Evolutionary conservation across 2,329 filamentous ascomycete genomes (phyloP).

Genomic region (Decorospora gaudefroyi): DNA sequence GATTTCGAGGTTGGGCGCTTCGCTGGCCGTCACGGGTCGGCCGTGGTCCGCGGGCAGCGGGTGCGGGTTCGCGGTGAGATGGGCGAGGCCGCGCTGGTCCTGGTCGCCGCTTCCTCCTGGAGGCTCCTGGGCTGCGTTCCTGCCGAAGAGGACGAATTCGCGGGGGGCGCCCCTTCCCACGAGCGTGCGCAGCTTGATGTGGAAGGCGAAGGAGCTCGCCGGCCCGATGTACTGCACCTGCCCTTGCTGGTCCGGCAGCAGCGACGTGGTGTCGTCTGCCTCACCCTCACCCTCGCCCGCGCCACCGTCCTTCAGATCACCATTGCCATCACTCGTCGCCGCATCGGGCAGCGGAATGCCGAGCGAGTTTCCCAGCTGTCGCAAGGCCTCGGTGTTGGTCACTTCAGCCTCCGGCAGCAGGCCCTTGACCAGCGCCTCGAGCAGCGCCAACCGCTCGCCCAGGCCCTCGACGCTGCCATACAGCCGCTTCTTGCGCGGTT

Average conservation of each 20-base stretch:
- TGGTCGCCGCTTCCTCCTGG: slow-evolving; percentile 23
- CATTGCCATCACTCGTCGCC: slow-evolving; percentile 18
- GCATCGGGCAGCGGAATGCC: slow-evolving; percentile 48
- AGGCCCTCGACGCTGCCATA: slow-evolving; percentile 52
- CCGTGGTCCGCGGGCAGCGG: slow-evolving; percentile 16
- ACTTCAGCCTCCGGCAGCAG: slow-evolving; percentile 51
- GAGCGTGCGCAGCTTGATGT: slow-evolving; percentile 49
- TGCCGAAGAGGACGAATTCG: slow-evolving; percentile 51
- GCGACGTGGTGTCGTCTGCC: slow-evolving; percentile 44
- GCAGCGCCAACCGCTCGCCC: slow-evolving; percentile 48
- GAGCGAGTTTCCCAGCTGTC: slow-evolving; percentile 46
- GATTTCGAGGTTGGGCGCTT: slow-evolving; percentile 36
- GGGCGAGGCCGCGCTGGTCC: slow-evolving; percentile 3
- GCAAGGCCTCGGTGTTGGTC: slow-evolving; percentile 51
- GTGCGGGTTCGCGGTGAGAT: slow-evolving; percentile 14
- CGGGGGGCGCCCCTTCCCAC: slow-evolving; percentile 41
- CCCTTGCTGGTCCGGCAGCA: slow-evolving; percentile 52
- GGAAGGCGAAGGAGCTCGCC: slow-evolving; percentile 51
- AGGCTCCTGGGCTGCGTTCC: slow-evolving; percentile 46
- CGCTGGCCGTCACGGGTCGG: slow-evolving; percentile 17
- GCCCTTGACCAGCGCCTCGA: slow-evolving; percentile 53
- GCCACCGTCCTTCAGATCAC: slow-evolving; percentile 24
- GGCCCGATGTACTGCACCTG: slow-evolving; percentile 54
- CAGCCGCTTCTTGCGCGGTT: slow-evolving; percentile 53
- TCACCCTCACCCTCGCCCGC: slow-evolving; percentile 40